phyloP scores from a whole-genome alignment of 306 rosid genomes.

The Coriaria nepalensis region DNA sequence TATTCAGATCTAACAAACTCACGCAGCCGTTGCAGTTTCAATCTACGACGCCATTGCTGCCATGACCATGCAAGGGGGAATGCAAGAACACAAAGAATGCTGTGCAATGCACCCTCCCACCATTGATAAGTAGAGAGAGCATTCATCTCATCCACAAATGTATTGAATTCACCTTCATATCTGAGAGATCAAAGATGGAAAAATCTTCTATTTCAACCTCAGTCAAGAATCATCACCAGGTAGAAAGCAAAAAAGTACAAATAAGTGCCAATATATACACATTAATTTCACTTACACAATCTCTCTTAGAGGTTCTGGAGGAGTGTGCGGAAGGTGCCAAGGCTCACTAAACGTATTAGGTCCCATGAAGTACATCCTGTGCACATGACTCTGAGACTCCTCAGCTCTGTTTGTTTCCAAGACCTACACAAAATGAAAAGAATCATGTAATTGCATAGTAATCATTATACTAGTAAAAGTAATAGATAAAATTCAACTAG shows the following conservation, averaged over 20 bases:
- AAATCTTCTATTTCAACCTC: constrained; percentile 19
- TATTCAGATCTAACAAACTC: constrained; percentile 96
- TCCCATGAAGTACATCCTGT: constrained; percentile 95
- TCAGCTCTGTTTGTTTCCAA: constrained; percentile 95
- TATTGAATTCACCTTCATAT: constrained; percentile 78
- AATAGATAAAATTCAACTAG: constrained; percentile 1
- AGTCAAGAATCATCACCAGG: constrained; percentile 1
- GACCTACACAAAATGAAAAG: constrained; percentile 34
- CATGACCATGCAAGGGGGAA: constrained; percentile 95
- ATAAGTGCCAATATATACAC: background rate
- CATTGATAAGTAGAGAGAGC: constrained; percentile 84
- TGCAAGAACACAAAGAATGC: constrained; percentile 57
- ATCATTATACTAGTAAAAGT: background rate
- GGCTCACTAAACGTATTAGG: constrained; percentile 94
- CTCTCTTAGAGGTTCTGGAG: constrained; percentile 81
- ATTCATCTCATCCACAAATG: constrained; percentile 88
- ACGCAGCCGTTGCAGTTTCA: constrained; percentile 77
- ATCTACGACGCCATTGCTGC: constrained; percentile 88
- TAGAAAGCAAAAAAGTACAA: constrained; percentile 2
- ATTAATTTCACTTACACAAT: constrained; percentile 63
- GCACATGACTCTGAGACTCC: constrained; percentile 95
- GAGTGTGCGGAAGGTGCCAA: constrained; percentile 90
- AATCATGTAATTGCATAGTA: constrained; percentile 7
- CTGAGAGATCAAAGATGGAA: constrained; percentile 35
- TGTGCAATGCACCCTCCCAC: constrained; percentile 98